A percentile compares a stretch with the other conserved stretches of the same genome.
These are phyloP conservation scores for Rhododendron williamsianum DNA, from an alignment of 148 eudicot species.

Conservation along the genomic window DNA sequence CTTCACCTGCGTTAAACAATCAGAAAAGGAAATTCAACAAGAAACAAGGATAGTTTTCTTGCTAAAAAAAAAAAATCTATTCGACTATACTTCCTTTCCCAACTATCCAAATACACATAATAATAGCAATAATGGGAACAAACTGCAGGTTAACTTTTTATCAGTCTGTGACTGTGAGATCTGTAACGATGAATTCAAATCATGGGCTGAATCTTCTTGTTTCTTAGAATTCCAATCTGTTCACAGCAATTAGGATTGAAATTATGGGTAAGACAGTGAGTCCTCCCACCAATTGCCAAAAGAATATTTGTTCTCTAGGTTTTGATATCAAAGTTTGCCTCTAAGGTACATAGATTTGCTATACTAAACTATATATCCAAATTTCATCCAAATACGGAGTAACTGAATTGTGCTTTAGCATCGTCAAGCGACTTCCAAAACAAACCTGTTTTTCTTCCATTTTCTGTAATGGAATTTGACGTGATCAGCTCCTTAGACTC, in stretches of 20 bases:
- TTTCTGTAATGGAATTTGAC: conserved; percentile 30
- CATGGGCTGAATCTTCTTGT: neutral
- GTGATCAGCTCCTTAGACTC: conserved; percentile 23
- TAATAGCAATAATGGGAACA: neutral
- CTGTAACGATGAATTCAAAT: neutral
- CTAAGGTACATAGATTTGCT: neutral
- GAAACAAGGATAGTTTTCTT: neutral
- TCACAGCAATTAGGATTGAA: neutral
- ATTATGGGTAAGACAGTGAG: neutral
- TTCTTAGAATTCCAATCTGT: neutral
- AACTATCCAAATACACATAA: neutral
- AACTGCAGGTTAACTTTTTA: neutral
- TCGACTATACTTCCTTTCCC: neutral
- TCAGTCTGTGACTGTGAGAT: neutral
- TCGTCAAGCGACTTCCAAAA: neutral
- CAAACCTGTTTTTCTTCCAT: conserved; percentile 43
- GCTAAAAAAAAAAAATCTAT: neutral
- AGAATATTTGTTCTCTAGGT: neutral
- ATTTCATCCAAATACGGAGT: neutral
- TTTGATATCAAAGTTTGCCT: neutral
- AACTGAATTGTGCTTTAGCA: conserved; percentile 5
- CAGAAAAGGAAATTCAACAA: neutral
- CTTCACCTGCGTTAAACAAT: conserved; percentile 25
- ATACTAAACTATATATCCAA: neutral
- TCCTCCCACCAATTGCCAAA: neutral